phyloP scores from a whole-genome alignment of 805 yeast species.

The Myxozyma vanderwaltii region DNA sequence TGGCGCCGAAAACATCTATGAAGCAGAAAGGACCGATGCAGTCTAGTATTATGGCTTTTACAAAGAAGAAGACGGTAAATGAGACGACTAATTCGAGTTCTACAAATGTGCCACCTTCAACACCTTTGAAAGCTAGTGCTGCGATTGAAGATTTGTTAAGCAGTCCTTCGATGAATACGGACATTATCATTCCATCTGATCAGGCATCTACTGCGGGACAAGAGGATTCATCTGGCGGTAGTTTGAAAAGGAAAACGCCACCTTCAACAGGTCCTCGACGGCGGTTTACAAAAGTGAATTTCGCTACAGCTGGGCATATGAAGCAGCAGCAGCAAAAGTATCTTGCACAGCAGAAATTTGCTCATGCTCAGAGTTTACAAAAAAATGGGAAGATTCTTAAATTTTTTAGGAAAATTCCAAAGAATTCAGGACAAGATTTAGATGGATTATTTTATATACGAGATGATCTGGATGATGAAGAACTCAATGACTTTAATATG shows the following conservation, averaged over 20 bases:
- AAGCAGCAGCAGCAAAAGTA: neutral
- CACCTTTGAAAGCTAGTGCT: neutral
- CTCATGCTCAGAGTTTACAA: neutral
- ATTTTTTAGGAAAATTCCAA: slow-evolving; percentile 1
- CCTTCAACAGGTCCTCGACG: neutral
- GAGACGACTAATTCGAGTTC: neutral
- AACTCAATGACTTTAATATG: neutral
- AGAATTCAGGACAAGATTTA: neutral
- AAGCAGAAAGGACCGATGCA: neutral
- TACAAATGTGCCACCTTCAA: neutral
- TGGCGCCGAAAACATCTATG: slow-evolving; percentile 1
- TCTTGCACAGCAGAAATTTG: neutral
- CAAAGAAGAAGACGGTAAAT: neutral
- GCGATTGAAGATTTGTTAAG: neutral
- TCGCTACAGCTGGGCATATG: slow-evolving; percentile 1
- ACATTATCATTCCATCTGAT: neutral
- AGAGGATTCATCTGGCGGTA: neutral
- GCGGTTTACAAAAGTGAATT: neutral
- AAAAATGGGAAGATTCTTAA: neutral
- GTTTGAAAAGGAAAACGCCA: neutral
- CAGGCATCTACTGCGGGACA: neutral
- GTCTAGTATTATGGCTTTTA: slow-evolving; percentile 4
- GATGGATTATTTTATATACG: neutral
- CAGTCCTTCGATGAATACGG: neutral
- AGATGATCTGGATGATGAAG: slow-evolving; percentile 5